Base-by-base conservation (phyloP, 2,329 filamentous ascomycete species). In the Ophiocordyceps camponoti-saundersi region DNA sequence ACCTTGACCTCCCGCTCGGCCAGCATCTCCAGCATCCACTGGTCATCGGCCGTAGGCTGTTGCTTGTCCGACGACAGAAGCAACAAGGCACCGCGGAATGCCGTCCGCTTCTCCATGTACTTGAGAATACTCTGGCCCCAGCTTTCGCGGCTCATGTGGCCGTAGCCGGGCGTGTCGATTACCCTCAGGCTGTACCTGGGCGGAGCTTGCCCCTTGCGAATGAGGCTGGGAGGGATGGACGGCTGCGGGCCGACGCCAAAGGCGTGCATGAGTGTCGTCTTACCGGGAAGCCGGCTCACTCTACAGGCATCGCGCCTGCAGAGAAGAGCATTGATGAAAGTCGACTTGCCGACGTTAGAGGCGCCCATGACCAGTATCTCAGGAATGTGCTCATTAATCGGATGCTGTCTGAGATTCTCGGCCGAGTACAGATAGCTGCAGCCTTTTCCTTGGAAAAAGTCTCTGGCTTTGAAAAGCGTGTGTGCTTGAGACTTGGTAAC, bases 271-370 rank as follows among this genome's bases (percentile, higher is more conserved):
- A 69, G 66, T 32, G 62, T 67, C 1, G 75, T 79, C 53, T 66
- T 69, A 11, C 75, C 75, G 1, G 74, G 71, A 20, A 60, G 62
- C 16, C 64, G 59, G 55, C 71, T 73, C 22, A 72, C 71, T 44
- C 67, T 64, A 13, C 75, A 75, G 6, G 71, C 59, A 22, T 59
- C 56, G 22, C 55, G 50, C 3, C 55, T 52, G 32, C 80, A 80
- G 2, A 81, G 76, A 32, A 94, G 73, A 18, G 83, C 82, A 58
- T 94, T 94, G 64, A 94, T 80, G 53, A 93, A 83, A 16, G 85
- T 86, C 2, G 85, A 92, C 61, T 94, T 94, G 57, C 87, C 87
- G 41, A 88, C 86, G 59, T 94, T 94, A 53, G 86, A 88, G 56
- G 89, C 87, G 42, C 87, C 87, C 36, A 93, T 77, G 43, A 94